Conservation (phyloP, 225 moss, liverwort and hornwort species). For the Physcomitrium patens region DNA sequence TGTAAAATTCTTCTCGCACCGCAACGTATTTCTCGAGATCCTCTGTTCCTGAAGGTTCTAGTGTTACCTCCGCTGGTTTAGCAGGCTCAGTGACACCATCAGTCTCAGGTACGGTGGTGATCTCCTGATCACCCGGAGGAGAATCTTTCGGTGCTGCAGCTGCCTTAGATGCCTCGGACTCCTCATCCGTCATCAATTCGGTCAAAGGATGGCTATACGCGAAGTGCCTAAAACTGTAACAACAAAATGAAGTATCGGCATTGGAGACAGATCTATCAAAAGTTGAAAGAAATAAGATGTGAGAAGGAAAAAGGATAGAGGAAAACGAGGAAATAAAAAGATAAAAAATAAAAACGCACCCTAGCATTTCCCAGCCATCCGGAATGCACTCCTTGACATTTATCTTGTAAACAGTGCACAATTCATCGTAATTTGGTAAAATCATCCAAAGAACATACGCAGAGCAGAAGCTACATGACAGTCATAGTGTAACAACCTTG, state of each 20-base stretch:
- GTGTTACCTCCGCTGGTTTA: slow-evolving; percentile 39
- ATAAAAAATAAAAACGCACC: too few species aligned
- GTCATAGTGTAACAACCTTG: slow-evolving; percentile 48
- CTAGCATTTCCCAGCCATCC: too few species aligned
- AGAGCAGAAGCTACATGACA: neutral
- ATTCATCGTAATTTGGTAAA: neutral
- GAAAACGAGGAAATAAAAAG: too few species aligned
- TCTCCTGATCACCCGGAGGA: slow-evolving; percentile 43
- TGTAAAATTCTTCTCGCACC: slow-evolving; percentile 69
- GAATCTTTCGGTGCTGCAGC: slow-evolving; percentile 41
- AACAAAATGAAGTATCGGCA: slow-evolving; percentile 1
- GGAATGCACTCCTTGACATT: too few species aligned
- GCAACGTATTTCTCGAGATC: slow-evolving; percentile 80
- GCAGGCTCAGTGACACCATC: slow-evolving; percentile 62
- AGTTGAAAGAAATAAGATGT: neutral
- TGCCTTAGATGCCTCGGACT: slow-evolving; percentile 56
- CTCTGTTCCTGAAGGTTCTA: slow-evolving; percentile 46
- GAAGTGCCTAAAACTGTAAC: slow-evolving; percentile 78
- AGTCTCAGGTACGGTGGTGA: slow-evolving; percentile 51
- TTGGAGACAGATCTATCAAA: neutral
- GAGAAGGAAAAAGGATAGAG: too few species aligned
- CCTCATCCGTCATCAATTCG: slow-evolving; percentile 75
- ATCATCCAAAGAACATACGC: neutral
- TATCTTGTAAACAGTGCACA: too few species aligned
- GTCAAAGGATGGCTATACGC: slow-evolving; percentile 71